phyloP scores from a whole-genome alignment of 108 stramenopile species.

The Cylindrotheca closterium region DNA sequence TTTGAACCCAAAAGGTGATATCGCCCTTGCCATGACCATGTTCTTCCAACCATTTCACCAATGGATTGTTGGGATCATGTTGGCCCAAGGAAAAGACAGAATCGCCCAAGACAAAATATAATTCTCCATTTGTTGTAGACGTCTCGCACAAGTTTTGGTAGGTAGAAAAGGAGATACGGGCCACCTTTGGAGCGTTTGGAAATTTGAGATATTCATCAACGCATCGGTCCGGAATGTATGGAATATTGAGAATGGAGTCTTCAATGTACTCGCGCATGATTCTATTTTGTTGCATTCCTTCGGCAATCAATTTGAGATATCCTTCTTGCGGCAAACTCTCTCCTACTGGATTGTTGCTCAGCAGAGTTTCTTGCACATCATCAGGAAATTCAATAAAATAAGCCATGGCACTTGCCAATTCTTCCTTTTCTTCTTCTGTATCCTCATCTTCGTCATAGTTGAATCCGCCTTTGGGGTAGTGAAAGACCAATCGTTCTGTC shows the following conservation, averaged over 20 bases:
- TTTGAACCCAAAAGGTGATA: constrained; percentile 14
- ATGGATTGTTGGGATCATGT: constrained; percentile 21
- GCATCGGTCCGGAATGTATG: constrained; percentile 13
- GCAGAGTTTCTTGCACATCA: background rate
- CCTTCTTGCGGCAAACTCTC: constrained; percentile 31
- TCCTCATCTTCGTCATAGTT: constrained; percentile 7
- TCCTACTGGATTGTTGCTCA: background rate
- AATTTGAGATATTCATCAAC: constrained; percentile 18
- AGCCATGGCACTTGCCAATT: constrained; percentile 5
- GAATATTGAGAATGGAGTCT: constrained; percentile 15
- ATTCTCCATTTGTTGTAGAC: constrained; percentile 1
- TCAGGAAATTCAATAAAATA: background rate
- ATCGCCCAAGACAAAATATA: constrained; percentile 22
- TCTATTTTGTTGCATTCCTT: constrained; percentile 21
- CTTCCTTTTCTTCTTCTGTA: constrained; percentile 4
- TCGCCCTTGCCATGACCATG: constrained; percentile 21
- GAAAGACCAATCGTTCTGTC: constrained; percentile 6
- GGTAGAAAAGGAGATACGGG: constrained; percentile 6
- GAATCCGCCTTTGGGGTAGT: background rate
- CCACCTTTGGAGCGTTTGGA: constrained; percentile 3
- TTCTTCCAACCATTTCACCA: constrained; percentile 11
- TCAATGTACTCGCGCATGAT: constrained; percentile 27
- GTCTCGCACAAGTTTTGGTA: constrained; percentile 18
- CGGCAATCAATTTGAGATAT: constrained; percentile 28
- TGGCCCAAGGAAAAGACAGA: constrained; percentile 8